Conservation (phyloP, 805 yeast species). For the Allodekkera sacchari region DNA sequence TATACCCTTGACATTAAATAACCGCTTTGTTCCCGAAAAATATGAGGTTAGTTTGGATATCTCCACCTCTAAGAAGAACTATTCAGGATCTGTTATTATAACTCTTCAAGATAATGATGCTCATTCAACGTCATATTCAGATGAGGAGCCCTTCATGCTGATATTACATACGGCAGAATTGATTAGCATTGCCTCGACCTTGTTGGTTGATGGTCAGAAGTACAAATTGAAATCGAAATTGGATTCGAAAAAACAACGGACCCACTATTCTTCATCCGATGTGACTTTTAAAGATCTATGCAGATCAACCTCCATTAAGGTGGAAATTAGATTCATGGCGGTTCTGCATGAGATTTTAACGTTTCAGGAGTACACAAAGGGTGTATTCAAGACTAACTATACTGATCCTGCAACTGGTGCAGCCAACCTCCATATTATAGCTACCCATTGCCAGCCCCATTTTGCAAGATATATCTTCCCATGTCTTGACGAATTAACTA, state of each 20-base stretch:
- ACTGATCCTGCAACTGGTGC: conserved; percentile 40
- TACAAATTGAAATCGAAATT: conserved; percentile 16
- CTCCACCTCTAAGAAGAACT: conserved; percentile 37
- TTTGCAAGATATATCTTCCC: conserved; percentile 61
- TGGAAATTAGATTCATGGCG: conserved; percentile 39
- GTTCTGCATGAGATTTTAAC: conserved; percentile 42
- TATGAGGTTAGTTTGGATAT: conserved; percentile 30
- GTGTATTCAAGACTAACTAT: conserved; percentile 63
- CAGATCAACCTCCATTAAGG: conserved; percentile 1
- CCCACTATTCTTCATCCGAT: conserved; percentile 21
- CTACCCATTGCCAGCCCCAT: conserved; percentile 69
- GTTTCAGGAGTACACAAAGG: conserved; percentile 48
- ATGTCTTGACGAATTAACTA: conserved; percentile 55
- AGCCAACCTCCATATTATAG: conserved; percentile 43
- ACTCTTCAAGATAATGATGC: conserved; percentile 22
- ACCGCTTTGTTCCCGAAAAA: conserved; percentile 27
- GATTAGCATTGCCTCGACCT: conserved; percentile 30
- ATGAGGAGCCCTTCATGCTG: conserved; percentile 14
- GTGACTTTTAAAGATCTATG: conserved; percentile 14
- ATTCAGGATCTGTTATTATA: conserved; percentile 30
- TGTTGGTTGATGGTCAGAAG: conserved; percentile 8
- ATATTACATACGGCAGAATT: conserved; percentile 34
- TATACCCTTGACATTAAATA: conserved; percentile 22
- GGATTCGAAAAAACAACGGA: conserved; percentile 33
- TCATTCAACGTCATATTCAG: conserved; percentile 5